Conservation (phyloP, 129 eudicot species). For the Saussurea involucrata region DNA sequence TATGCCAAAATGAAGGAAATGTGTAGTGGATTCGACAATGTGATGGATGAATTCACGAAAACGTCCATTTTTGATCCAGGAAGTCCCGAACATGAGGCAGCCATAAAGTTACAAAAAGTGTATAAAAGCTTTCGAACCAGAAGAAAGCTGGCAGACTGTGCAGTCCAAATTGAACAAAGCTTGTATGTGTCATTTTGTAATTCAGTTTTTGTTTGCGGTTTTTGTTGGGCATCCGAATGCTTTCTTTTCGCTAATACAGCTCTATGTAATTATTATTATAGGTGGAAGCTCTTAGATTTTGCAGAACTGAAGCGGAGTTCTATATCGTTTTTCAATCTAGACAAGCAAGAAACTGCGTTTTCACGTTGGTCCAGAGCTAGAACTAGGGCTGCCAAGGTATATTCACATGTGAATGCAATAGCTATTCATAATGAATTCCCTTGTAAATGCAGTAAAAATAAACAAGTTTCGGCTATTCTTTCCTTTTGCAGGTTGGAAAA, state of each 20-base stretch:
- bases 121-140: slow-evolving; percentile 96
- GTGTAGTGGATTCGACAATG: slow-evolving; percentile 35
- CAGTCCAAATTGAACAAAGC: slow-evolving; percentile 90
- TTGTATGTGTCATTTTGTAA: slow-evolving; percentile 45
- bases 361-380: slow-evolving; percentile 98
- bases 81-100: slow-evolving; percentile 85
- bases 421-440: neutral
- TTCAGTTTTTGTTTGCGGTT: neutral
- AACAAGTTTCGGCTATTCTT: neutral
- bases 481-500: slow-evolving; percentile 58
- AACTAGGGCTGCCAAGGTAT: slow-evolving; percentile 95
- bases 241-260: neutral
- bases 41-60: slow-evolving; percentile 29
- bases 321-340: slow-evolving; percentile 84
- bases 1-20: slow-evolving; percentile 37
- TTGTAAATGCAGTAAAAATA: neutral
- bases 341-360: slow-evolving; percentile 88
- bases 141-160: slow-evolving; percentile 95
- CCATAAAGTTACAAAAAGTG: slow-evolving; percentile 90
- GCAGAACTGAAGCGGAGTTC: slow-evolving; percentile 90
- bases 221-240: neutral
- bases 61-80: slow-evolving; percentile 39
- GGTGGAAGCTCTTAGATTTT: slow-evolving; percentile 96
- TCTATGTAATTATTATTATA: slow-evolving; percentile 5
- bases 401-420: neutral